Evolutionary conservation across 2,329 filamentous ascomycete genomes (phyloP).

Genomic region (Aspergillus bombycis): DNA sequence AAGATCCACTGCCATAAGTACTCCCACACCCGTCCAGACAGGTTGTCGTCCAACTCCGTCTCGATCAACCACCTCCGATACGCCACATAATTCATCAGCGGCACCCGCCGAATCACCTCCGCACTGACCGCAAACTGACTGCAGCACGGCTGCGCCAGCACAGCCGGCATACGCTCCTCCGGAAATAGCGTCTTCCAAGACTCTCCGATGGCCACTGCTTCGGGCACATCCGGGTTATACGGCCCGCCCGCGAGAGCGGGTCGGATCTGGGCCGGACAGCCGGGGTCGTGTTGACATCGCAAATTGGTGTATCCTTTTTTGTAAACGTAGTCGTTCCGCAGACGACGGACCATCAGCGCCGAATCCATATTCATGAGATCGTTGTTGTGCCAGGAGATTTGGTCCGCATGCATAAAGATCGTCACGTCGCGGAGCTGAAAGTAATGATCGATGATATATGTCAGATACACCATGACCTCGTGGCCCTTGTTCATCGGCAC

Average conservation of each 20-base stretch:
- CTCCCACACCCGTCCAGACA: slow-evolving; percentile 57
- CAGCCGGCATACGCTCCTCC: slow-evolving; percentile 27
- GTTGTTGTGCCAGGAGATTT: slow-evolving; percentile 56
- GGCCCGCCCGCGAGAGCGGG: slow-evolving; percentile 9
- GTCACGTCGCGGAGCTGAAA: slow-evolving; percentile 53
- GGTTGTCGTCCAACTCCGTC: slow-evolving; percentile 50
- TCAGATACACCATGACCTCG: slow-evolving; percentile 59
- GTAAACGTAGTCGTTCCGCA: slow-evolving; percentile 48
- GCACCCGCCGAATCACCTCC: slow-evolving; percentile 52
- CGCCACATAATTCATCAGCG: slow-evolving; percentile 50
- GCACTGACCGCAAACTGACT: slow-evolving; percentile 58
- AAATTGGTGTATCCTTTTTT: slow-evolving; percentile 54
- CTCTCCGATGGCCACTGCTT: slow-evolving; percentile 30
- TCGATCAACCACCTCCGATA: slow-evolving; percentile 56
- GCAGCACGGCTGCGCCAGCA: slow-evolving; percentile 58
- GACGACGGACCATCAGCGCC: slow-evolving; percentile 45
- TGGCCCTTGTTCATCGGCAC: slow-evolving; percentile 55
- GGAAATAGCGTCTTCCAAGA: slow-evolving; percentile 35
- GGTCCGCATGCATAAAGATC: slow-evolving; percentile 55
- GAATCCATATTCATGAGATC: slow-evolving; percentile 48
- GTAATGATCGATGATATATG: slow-evolving; percentile 60
- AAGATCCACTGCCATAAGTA: slow-evolving; percentile 53
- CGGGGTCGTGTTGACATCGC: slow-evolving; percentile 54
- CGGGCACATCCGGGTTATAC: slow-evolving; percentile 29
- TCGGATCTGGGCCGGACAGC: slow-evolving; percentile 54